Evolutionary conservation across 2,329 filamentous ascomycete species (phyloP).

Genomic region (Ceratocystis cubensis): DNA sequence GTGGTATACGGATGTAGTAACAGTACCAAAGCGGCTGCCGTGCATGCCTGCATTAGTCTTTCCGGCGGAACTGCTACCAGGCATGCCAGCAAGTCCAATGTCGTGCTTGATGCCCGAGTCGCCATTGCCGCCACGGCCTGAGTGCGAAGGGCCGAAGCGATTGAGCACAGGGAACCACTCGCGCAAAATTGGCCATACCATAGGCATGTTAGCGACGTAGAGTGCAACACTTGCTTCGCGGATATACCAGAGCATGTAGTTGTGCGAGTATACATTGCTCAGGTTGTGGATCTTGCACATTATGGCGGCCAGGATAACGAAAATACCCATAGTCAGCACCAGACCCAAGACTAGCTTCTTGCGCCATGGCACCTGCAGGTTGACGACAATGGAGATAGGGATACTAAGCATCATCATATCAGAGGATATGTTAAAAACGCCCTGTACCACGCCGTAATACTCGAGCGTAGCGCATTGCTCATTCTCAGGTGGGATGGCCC

Average conservation of each 20-base stretch:
- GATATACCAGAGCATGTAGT: slow-evolving; percentile 36
- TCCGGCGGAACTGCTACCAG: not conserved
- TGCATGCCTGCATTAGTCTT: slow-evolving; percentile 14
- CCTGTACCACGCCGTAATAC: slow-evolving; percentile 46
- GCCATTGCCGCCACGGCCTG: slow-evolving; percentile 11
- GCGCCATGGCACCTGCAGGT: slow-evolving; percentile 37
- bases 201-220: slow-evolving; percentile 34
- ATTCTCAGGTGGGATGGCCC: slow-evolving; percentile 42
- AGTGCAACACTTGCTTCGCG: slow-evolving; percentile 36
- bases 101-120: slow-evolving; percentile 7
- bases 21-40: slow-evolving; percentile 17
- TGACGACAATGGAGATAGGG: slow-evolving; percentile 41
- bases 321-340: slow-evolving; percentile 36
- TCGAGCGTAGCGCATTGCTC: slow-evolving; percentile 44
- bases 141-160: slow-evolving; percentile 19
- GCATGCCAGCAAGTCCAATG: slow-evolving; percentile 7
- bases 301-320: slow-evolving; percentile 39
- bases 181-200: slow-evolving; percentile 34
- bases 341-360: slow-evolving; percentile 41
- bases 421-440: slow-evolving; percentile 46
- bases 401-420: slow-evolving; percentile 48
- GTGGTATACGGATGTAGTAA: slow-evolving; percentile 19
- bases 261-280: slow-evolving; percentile 29
- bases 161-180: slow-evolving; percentile 24
- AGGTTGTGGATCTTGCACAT: slow-evolving; percentile 37